These are phyloP conservation scores for Astrephomene gubernaculifera DNA, from an alignment of 139 green algal genomes.

Conservation along the genomic window DNA sequence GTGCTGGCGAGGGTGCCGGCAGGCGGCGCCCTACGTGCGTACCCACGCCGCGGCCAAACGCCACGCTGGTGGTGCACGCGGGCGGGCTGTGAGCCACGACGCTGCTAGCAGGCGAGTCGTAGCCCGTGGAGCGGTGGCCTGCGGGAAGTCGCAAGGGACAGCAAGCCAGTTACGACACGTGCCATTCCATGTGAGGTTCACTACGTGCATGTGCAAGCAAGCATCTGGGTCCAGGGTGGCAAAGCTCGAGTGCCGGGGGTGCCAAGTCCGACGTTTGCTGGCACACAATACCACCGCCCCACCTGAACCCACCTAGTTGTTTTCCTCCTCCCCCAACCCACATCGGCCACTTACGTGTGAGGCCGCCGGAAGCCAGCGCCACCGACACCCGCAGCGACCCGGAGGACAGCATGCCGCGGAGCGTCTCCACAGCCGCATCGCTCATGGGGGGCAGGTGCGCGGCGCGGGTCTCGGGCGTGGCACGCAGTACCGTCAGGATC, in stretches of 20 bases:
- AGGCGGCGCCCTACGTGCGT: neutral
- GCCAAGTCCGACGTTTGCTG: too few relatives aligned
- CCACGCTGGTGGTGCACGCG: neutral
- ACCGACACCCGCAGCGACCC: neutral
- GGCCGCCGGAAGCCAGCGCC: neutral
- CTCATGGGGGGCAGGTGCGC: slow-evolving; percentile 49
- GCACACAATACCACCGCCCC: neutral
- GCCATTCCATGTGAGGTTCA: too few relatives aligned
- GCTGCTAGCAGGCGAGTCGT: neutral
- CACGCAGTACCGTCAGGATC: slow-evolving; percentile 42
- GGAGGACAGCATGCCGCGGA: neutral
- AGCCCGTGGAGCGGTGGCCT: neutral
- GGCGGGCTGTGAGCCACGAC: neutral
- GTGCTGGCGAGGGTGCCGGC: neutral
- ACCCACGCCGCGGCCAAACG: slow-evolving; percentile 19
- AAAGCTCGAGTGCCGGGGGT: too few relatives aligned
- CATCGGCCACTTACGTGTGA: neutral
- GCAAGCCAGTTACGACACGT: too few relatives aligned
- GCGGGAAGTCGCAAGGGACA: neutral
- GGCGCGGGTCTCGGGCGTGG: slow-evolving; percentile 22
- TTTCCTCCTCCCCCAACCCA: too few relatives aligned
- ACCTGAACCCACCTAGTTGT: neutral
- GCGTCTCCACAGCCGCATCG: slow-evolving; percentile 27
- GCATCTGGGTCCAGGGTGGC: too few relatives aligned
- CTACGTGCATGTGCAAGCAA: neutral